Base-by-base conservation (phyloP, 306 rosid genomes). In the Rosa chinensis region DNA sequence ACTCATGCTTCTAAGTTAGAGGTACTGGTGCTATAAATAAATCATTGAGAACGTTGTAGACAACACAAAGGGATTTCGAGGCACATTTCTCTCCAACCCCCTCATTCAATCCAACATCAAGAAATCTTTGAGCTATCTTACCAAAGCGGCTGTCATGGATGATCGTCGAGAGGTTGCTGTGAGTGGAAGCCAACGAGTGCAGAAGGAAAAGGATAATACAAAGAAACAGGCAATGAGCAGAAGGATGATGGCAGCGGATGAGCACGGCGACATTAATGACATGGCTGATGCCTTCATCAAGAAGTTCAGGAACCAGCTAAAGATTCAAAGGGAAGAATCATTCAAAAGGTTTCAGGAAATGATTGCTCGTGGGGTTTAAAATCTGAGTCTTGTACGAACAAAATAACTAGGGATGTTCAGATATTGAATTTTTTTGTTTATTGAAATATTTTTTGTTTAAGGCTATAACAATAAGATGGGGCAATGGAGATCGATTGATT, bases 221-320 rank as follows among this genome's bases (percentile, higher is more conserved):
- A 87, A 64, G 80, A 84, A 75, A 50, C 78, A 83, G 23, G 32
- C 23, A 2, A 20, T 56, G 10, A 77, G 45, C 78, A 82, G 64
- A 18, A 35, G 70, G 59, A 43, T 12, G 25, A 64, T 20, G 37
- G 55, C 14, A 37, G 75, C 66, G 17, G 84, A 84, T 50, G 86
- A 72, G 28, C 64, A 70, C 48, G 85, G 80, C 32, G 91, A 88
- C 70, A 79, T 87, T 28, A 83, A 90, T 81, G 64, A 79, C 12
- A 78, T 73, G 78, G 97, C 94, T 0, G 91, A 88, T 62, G 82
- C 90, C 48, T 92, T 92, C 77, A 90, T 92, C 69, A 87, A 35
- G 66, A 89, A 89, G 79, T 90, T 92, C 61, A 83, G 81, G 61
- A 87, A 78, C 49, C 94, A 87, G 76, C 87, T 92, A 0, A 85